Evolutionary conservation across 2,329 filamentous ascomycete genomes (phyloP), one percentile per base, ranked within the genome.

Genomic region (Nemania serpens): DNA sequence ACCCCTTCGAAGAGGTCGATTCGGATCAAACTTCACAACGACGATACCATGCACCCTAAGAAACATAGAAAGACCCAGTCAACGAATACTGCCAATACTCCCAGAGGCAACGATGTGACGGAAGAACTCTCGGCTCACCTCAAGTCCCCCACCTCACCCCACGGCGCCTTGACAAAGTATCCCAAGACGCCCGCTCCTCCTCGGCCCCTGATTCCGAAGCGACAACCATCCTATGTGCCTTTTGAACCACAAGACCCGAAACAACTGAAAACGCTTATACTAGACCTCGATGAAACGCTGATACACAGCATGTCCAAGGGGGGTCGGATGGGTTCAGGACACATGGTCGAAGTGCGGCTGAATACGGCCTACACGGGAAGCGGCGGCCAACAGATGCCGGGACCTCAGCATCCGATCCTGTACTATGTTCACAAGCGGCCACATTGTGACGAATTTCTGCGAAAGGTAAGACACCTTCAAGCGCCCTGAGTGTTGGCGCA

Each of bases 361-460:
- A 91, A 90, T 74, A 88, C 88, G 59, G 88, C 87, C 63, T 78
- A 86, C 57, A 84, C 91, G 46, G 88, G 86, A 56, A 84, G 86
- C 49, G 87, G 86, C 34, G 88, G 89, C 25, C 84, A 88, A 67
- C 81, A 86, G 18, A 84, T 82, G 20, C 79, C 91, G 25, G 91
- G 91, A 7, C 91, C 93, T 42, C 94, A 97, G 72, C 93, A 99
- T 73, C 95, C 95, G 1, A 98, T 99, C 68, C 79, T 99, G 63
- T 99, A 99, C 80, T 99, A 97, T 81, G 95, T 99, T 53, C 95
- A 99, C 79, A 98, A 99, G 78, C 89, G 95, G 65, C 95, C 95
- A 37, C 90, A 95, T 74, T 99, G 95, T 75, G 95, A 99, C 76
- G 94, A 98, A 69, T 99, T 99, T 73, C 78, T 99, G 72, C 89